phyloP scores from a whole-genome alignment of 75 land plant genomes.

The Cryptomeria japonica region DNA sequence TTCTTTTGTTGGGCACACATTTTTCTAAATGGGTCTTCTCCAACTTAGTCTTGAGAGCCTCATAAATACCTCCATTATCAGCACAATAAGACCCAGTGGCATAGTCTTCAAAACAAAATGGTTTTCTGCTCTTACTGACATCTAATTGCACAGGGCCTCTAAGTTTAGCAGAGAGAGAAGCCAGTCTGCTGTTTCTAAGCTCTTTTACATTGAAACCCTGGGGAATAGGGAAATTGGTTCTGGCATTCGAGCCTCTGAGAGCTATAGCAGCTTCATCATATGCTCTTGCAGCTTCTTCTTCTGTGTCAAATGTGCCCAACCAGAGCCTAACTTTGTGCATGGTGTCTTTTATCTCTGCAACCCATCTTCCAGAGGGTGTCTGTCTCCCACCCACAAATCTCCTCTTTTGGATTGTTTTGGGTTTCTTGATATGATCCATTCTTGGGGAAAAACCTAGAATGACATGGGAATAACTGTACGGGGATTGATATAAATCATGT shows the following conservation, averaged over 20 bases:
- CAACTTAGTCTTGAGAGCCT: neutral
- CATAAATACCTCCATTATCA: neutral
- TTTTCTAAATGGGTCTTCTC: neutral
- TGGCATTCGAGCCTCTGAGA: conserved; percentile 43
- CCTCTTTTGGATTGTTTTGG: neutral
- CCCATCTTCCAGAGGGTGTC: conserved; percentile 63
- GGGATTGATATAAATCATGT: too few relatives aligned
- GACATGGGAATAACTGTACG: too few relatives aligned
- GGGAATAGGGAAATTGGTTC: conserved; percentile 29
- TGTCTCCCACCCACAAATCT: conserved; percentile 37
- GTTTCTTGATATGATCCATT: neutral
- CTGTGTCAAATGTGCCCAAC: conserved; percentile 56
- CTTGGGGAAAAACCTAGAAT: too few relatives aligned
- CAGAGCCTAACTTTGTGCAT: conserved; percentile 23
- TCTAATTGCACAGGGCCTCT: neutral
- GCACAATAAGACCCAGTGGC: neutral
- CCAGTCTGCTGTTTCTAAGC: neutral
- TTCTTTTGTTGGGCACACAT: neutral
- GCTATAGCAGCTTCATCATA: conserved; percentile 44
- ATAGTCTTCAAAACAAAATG: neutral
- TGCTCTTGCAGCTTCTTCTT: conserved; percentile 44
- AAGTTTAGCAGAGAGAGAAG: neutral
- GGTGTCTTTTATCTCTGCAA: conserved; percentile 63
- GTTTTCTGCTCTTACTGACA: neutral
- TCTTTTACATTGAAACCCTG: neutral